Evolutionary conservation across 2,329 filamentous ascomycete genomes (phyloP).

Genomic region (Venturia pyrina): DNA sequence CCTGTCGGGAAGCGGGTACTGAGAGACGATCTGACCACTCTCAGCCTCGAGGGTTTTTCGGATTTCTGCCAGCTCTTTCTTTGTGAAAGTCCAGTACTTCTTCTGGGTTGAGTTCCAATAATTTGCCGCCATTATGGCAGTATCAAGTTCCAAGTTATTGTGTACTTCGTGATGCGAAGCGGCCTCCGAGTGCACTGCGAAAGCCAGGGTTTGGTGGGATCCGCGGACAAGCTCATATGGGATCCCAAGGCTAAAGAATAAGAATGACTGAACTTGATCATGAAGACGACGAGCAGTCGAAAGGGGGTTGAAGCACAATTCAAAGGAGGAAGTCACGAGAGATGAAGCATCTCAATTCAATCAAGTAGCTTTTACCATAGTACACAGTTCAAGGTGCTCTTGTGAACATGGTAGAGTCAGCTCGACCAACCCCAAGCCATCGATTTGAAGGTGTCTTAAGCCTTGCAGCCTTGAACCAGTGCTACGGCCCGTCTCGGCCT

Average conservation of each 20-base stretch:
- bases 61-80: conserved; percentile 65
- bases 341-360: not conserved
- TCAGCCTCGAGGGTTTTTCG: conserved; percentile 72
- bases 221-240: not conserved
- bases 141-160: not conserved
- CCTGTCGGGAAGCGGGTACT: conserved; percentile 72
- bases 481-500: not conserved
- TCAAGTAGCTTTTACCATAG: not conserved
- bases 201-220: not conserved
- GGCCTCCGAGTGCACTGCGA: not conserved
- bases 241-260: no score
- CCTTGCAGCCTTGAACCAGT: not conserved
- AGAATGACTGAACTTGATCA: not conserved
- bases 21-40: conserved; percentile 49
- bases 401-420: not conserved
- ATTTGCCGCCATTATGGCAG: conserved; percentile 70
- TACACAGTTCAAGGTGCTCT: not conserved
- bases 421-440: not conserved
- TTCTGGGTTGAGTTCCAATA: conserved; percentile 95
- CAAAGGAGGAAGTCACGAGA: not conserved
- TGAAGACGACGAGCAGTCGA: not conserved
- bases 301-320: not conserved
- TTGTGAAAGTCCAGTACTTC: conserved; percentile 81
- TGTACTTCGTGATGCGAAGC: not conserved
- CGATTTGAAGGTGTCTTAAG: not conserved